Percentiles rank a stretch among this genome's conserved stretches.
Evolutionary conservation across 495 filamentous ascomycete species (phyloP).

Genomic region (Emericellopsis terricola): DNA sequence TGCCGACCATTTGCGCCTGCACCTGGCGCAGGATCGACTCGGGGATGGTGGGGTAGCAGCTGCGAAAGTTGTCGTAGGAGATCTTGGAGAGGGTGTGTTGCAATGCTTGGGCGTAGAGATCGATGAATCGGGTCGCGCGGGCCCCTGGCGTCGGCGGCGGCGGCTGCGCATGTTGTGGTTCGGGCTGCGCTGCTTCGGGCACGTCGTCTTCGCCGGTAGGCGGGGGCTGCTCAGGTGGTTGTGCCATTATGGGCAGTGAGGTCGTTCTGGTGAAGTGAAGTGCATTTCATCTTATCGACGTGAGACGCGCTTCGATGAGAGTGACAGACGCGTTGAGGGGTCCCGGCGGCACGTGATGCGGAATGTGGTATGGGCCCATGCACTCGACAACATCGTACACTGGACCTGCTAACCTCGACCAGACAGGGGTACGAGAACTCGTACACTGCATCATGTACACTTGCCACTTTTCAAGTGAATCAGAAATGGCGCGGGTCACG

Average conservation of each 20-base stretch:
- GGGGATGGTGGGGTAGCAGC: constrained; percentile 79
- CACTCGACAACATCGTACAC: too few relatives aligned
- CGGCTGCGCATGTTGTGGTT: background rate
- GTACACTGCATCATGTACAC: too few relatives aligned
- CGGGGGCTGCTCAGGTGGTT: constrained; percentile 9
- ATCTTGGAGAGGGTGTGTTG: constrained; percentile 53
- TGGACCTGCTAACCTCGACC: too few relatives aligned
- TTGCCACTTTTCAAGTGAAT: too few relatives aligned
- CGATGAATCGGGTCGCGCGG: constrained; percentile 52
- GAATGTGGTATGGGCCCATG: too few relatives aligned
- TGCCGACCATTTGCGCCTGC: constrained; percentile 51
- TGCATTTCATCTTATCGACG: too few relatives aligned
- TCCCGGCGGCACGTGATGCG: background rate
- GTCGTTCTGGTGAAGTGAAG: constrained; percentile 3
- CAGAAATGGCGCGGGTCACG: too few relatives aligned
- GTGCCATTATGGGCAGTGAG: background rate
- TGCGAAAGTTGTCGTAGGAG: constrained; percentile 58
- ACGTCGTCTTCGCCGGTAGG: background rate
- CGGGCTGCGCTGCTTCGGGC: background rate
- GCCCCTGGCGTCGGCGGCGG: constrained; percentile 39
- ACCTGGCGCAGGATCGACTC: constrained; percentile 42
- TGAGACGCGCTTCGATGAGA: too few relatives aligned
- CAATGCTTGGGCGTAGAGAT: constrained; percentile 52
- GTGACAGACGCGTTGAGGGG: background rate
- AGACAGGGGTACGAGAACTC: too few relatives aligned